Base-by-base conservation (phyloP, 1,139 yeast species). In the Hemisphaericaspora subhashii region DNA sequence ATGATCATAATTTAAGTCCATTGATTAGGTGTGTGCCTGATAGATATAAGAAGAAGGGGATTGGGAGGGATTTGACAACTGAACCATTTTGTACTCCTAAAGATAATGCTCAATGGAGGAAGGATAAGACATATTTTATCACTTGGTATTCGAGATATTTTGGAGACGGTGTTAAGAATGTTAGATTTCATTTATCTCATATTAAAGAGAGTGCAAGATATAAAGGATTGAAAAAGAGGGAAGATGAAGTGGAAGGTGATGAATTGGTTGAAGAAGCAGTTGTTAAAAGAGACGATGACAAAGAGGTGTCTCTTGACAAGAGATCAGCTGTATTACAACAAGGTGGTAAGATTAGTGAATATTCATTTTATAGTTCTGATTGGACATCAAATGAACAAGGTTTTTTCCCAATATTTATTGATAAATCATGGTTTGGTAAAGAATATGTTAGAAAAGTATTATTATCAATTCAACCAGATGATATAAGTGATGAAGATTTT, bases 21-120 rank as follows among this genome's bases (percentile, higher is more conserved):
- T 60, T 88, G 40, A 76, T 86, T 52, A 74, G 96, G 61, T 88
- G 96, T 63, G 85, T 90, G 3, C 96, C 96, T 1, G 84, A 83
- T 38, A 61, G 74, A 35, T 88, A 85, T 57, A 72, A 69, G 53
- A 75, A 74, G 50, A 85, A 81, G 58, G 92, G 92, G 8, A 42
- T 68, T 31, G 82, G 79, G 26, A 79, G 78, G 52, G 77, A 77
- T 45, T 58, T 62, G 18, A 44, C 61, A 0, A 76, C 87, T 27
- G 90, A 72, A 41, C 96, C 96, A 13, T 86, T 87, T 59, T 88
- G 96, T 60, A 77, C 86, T 20, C 96, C 96, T 14, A 69, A 66
- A 24, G 92, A 86, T 48, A 72, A 79, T 45, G 55, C 69, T 11
- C 68, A 64, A 30, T 68, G 83, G 62, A 72, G 75, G 46, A 59